Percentiles rank a stretch among this genome's conserved stretches.
These are phyloP conservation scores for Porcisia hertigi DNA, from an alignment of 208 protist genomes.

Conservation along the genomic window DNA sequence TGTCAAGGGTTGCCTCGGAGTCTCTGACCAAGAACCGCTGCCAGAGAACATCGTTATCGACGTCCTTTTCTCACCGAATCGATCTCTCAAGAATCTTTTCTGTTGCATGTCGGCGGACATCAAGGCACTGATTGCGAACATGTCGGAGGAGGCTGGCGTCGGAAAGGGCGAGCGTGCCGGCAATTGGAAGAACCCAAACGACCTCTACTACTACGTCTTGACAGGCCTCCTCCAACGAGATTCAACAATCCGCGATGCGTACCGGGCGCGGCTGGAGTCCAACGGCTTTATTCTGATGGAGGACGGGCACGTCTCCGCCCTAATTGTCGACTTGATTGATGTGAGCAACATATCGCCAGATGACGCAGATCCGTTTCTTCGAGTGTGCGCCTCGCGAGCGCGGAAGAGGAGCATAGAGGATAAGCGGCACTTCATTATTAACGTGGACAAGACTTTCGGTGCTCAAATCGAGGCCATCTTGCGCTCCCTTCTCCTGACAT, in stretches of 20 bases:
- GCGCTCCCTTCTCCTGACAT: constrained; percentile 65
- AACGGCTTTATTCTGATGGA: constrained; percentile 81
- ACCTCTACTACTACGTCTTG: constrained; percentile 80
- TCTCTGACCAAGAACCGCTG: constrained; percentile 34
- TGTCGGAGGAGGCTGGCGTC: constrained; percentile 19
- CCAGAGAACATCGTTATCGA: constrained; percentile 63
- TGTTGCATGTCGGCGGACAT: constrained; percentile 61
- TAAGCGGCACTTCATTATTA: constrained; percentile 75
- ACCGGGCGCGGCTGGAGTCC: constrained; percentile 50
- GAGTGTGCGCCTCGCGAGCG: constrained; percentile 21
- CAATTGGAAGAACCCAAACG: constrained; percentile 63
- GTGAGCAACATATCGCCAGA: constrained; percentile 45
- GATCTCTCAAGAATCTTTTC: constrained; percentile 79
- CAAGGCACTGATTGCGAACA: constrained; percentile 45
- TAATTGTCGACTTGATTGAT: constrained; percentile 81
- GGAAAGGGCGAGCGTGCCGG: constrained; percentile 24
- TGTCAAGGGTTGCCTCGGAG: constrained; percentile 42
- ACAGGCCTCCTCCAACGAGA: constrained; percentile 60
- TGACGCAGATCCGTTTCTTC: constrained; percentile 52
- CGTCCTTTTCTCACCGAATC: constrained; percentile 76
- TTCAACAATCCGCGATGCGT: constrained; percentile 49
- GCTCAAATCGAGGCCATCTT: constrained; percentile 77
- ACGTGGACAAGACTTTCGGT: constrained; percentile 88
- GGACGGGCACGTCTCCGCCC: constrained; percentile 57
- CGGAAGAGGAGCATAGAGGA: constrained; percentile 2